Conservation (phyloP, 106 monocot species). For the Posidonia australis region DNA sequence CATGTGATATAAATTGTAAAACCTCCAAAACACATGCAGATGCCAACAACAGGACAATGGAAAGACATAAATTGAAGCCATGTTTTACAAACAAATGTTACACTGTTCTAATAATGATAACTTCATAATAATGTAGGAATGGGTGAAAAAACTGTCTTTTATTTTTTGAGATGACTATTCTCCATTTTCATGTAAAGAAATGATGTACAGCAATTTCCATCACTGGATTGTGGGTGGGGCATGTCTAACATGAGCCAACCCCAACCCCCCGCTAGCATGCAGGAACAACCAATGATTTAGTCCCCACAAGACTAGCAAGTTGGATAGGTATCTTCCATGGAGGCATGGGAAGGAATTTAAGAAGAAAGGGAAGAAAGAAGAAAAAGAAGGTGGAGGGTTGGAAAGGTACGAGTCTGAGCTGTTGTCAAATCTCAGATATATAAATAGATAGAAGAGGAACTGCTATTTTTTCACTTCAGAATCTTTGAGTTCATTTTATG, state of each 20-base stretch:
- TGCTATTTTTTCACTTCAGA: neutral
- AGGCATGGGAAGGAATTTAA: neutral
- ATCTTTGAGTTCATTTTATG: neutral
- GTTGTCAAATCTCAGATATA: neutral
- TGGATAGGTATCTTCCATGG: neutral
- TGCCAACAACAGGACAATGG: no score
- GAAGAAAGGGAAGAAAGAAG: neutral
- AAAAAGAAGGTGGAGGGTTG: neutral
- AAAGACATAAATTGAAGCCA: no score
- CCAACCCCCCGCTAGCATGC: neutral
- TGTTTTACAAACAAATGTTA: no score
- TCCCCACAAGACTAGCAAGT: neutral
- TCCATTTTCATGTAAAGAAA: no score
- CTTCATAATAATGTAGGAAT: no score
- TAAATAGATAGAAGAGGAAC: constrained; percentile 2
- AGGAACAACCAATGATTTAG: neutral
- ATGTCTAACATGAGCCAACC: neutral
- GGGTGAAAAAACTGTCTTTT: no score
- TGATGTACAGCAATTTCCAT: no score
- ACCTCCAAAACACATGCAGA: no score
- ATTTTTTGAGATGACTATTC: no score
- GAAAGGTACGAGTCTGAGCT: neutral
- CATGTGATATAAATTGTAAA: no score
- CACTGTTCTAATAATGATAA: no score
- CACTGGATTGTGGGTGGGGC: no score